A percentile compares a stretch with the other conserved stretches of the same genome.
These are phyloP conservation scores for Xylariaceae sp. DNA, from an alignment of 2,329 filamentous ascomycete species.

Conservation along the genomic window DNA sequence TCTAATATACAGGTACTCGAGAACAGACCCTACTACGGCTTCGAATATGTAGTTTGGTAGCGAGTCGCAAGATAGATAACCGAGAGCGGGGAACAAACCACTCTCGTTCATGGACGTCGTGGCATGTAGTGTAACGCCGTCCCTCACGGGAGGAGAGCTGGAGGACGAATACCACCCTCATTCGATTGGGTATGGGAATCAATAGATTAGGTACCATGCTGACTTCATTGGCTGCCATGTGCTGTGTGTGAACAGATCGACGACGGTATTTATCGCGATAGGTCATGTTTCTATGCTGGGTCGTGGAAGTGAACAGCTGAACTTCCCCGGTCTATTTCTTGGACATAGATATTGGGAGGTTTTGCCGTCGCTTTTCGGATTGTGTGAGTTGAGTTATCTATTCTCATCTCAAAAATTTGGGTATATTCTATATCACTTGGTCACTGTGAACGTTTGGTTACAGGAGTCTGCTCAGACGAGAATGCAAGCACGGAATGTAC, in stretches of 20 bases:
- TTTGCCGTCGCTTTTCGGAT: too few species aligned
- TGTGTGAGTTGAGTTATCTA: too few species aligned
- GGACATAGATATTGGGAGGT: too few species aligned
- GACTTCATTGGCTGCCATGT: not conserved
- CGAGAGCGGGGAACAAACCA: not conserved
- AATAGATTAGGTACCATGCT: not conserved
- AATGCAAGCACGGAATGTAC: too few species aligned
- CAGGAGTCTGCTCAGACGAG: too few species aligned
- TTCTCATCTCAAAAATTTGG: too few species aligned
- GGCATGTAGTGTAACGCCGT: not conserved
- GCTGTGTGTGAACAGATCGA: not conserved
- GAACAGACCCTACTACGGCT: not conserved
- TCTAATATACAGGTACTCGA: not conserved
- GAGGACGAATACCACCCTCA: not conserved
- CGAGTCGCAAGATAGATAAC: not conserved
- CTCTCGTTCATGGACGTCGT: not conserved
- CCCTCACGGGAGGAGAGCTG: not conserved
- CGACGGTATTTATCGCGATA: not conserved
- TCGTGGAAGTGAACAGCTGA: not conserved
- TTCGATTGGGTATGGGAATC: not conserved
- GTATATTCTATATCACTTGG: too few species aligned
- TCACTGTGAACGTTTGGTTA: too few species aligned
- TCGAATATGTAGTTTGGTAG: not conserved
- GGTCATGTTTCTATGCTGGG: not conserved
- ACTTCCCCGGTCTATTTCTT: not conserved